Base-by-base conservation (phyloP, 768 basidiomycete genomes). In the Wakefieldia striispora region DNA sequence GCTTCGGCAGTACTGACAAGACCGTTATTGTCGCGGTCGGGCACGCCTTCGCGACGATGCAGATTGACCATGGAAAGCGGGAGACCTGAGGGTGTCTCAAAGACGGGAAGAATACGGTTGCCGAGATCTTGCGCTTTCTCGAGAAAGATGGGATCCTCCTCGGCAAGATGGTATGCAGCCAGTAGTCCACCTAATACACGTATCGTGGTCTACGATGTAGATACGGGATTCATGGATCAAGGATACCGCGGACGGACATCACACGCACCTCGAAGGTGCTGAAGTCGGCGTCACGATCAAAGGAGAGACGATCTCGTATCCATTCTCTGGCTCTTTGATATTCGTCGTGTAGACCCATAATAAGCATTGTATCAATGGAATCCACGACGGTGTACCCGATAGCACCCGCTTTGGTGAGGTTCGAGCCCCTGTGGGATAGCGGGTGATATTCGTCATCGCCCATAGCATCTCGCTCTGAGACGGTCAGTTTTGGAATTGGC, bases 401-500 rank as follows among this genome's bases (percentile, higher is more conserved):
- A 13, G 90, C 86, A 33, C 90, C 91, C 2, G 82, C 84, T 5
- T 69, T 57, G 0, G 88, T 86, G 24, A 98, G 75, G 65, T 98
- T 93, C 9, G 81, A 78, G 4, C 95, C 95, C 23, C 69, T 70
- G 42, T 76, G 76, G 45, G 78, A 78, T 20, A 98, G 76, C 0
- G 95, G 94, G 60, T 95, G 91, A 60, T 92, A 97, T 66, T 95
- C 91, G 71, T 97, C 93, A 48, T 78, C 78, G 1, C 94, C 94
- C 82, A 91, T 93, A 2, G 94, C 94, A 64, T 97, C 84, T 40
- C 82, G 72, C 71, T 93, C 92, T 93, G 70, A 38, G 24, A 43
- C 10, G 42, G 42, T 59, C 43, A 65, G 26, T 48, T 45, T 50
- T 41, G 45, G 42, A 45, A 41, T 12, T 35, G 8, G 44, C 17